Conservation (phyloP, 2,329 filamentous ascomycete species). For the Verticillium tricorpus region DNA sequence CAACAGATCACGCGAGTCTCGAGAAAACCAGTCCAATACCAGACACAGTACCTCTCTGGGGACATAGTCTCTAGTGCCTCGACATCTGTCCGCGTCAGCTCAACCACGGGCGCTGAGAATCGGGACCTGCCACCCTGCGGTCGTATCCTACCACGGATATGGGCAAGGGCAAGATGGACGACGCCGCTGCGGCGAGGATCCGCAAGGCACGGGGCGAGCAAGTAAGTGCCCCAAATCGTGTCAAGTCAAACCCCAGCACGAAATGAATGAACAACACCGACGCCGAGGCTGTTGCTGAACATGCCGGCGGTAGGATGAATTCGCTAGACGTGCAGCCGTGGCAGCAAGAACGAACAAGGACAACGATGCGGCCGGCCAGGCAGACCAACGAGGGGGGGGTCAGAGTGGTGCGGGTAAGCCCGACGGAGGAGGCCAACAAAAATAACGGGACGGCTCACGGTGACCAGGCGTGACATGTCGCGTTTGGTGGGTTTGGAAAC, state of each 20-base stretch:
- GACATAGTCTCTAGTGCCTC: not conserved
- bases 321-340: conserved; percentile 27
- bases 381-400: conserved; percentile 12
- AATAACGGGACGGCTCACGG: not conserved
- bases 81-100: not conserved
- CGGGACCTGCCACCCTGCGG: not conserved
- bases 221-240: conserved; percentile 18
- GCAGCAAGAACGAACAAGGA: conserved; percentile 28
- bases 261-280: not conserved
- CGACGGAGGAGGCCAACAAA: not conserved
- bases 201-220: conserved; percentile 34
- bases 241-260: not conserved
- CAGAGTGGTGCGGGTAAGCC: conserved; percentile 5
- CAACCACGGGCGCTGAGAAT: not conserved
- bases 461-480: not conserved
- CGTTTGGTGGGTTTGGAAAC: not conserved
- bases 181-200: conserved; percentile 35
- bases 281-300: not conserved
- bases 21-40: too few relatives aligned
- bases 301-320: conserved; percentile 24
- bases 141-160: not conserved
- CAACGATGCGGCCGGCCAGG: conserved; percentile 8
- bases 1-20: too few relatives aligned
- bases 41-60: too few relatives aligned
- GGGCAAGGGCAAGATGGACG: conserved; percentile 34